A percentile compares a stretch with the other conserved stretches of the same genome.
Evolutionary conservation across 345 rosid species (phyloP).

Genomic region (Acer negundo): DNA sequence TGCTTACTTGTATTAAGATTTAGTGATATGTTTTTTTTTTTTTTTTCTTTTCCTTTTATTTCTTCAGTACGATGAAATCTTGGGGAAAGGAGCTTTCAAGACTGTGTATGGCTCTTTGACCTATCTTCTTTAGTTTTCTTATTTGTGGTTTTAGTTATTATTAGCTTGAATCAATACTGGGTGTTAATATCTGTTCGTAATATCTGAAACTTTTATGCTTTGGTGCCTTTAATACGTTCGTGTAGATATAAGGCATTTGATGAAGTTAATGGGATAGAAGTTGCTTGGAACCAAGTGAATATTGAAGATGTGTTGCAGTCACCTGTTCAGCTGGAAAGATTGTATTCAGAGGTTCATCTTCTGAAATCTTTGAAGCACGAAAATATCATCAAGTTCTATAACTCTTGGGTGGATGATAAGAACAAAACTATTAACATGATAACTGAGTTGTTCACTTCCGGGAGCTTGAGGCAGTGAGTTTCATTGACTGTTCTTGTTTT

Average conservation of each 20-base stretch:
- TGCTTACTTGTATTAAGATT: conserved; percentile 7
- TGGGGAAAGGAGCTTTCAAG: conserved; percentile 98
- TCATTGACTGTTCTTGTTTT: conserved; percentile 6
- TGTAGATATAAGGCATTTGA: conserved; percentile 87
- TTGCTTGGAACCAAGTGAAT: conserved; percentile 87
- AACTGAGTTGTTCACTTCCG: conserved; percentile 94
- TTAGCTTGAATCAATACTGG: background rate
- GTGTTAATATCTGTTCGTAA: background rate
- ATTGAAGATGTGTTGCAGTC: conserved; percentile 79
- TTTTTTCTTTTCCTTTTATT: conserved; percentile 20
- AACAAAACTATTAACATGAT: conserved; percentile 90
- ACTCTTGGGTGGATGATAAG: conserved; percentile 90
- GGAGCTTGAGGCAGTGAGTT: conserved; percentile 82
- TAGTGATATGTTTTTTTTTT: conserved; percentile 11
- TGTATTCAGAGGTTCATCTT: conserved; percentile 85
- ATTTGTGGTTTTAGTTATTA: background rate
- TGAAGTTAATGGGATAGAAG: conserved; percentile 83
- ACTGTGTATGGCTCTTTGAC: conserved; percentile 77
- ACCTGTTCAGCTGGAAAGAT: conserved; percentile 71
- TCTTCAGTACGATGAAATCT: conserved; percentile 73
- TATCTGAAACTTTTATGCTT: background rate
- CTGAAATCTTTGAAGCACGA: conserved; percentile 77
- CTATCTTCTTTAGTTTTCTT: conserved; percentile 23
- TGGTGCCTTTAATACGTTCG: conserved; percentile 1
- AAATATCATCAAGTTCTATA: conserved; percentile 69